A percentile compares a stretch with the other conserved stretches of the same genome.
phyloP scores from a whole-genome alignment of 371 early-diverging fungal genomes.

The Apophysomyces ossiformis region DNA sequence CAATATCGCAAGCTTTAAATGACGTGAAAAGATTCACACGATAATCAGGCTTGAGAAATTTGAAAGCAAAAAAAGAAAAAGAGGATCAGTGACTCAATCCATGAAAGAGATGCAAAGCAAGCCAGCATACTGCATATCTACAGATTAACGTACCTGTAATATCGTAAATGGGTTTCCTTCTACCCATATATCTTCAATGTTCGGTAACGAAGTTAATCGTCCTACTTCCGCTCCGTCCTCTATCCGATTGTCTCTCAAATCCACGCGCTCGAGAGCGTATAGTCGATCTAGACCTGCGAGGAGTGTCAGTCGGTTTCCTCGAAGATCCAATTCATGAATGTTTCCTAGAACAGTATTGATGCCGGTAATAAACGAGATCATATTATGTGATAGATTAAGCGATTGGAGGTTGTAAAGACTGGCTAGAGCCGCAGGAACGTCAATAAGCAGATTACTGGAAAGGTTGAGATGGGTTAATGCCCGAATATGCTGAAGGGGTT shows the following conservation, averaged over 20 bases:
- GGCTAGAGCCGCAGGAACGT: conserved; percentile 63
- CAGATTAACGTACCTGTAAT: conserved; percentile 38
- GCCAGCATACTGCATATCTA: conserved; percentile 5
- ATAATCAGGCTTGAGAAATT: conserved; percentile 48
- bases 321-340: conserved; percentile 63
- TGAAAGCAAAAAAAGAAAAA: no score
- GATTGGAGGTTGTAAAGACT: conserved; percentile 60
- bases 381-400: conserved; percentile 69
- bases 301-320: conserved; percentile 68
- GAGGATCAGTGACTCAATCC: no score
- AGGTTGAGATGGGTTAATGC: conserved; percentile 64
- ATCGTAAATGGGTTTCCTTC: conserved; percentile 66
- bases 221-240: conserved; percentile 64
- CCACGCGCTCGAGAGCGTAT: conserved; percentile 73
- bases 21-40: conserved; percentile 59
- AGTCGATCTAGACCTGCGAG: conserved; percentile 71
- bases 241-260: conserved; percentile 70
- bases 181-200: conserved; percentile 62
- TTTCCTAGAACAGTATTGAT: conserved; percentile 72
- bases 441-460: conserved; percentile 65
- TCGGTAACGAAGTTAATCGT: conserved; percentile 60
- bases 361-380: conserved; percentile 63
- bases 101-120: conserved; percentile 10
- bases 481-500: conserved; percentile 50
- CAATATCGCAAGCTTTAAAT: conserved; percentile 53